phyloP scores from a whole-genome alignment of 2,329 filamentous ascomycete species.

The Thielaviopsis euricoi region DNA sequence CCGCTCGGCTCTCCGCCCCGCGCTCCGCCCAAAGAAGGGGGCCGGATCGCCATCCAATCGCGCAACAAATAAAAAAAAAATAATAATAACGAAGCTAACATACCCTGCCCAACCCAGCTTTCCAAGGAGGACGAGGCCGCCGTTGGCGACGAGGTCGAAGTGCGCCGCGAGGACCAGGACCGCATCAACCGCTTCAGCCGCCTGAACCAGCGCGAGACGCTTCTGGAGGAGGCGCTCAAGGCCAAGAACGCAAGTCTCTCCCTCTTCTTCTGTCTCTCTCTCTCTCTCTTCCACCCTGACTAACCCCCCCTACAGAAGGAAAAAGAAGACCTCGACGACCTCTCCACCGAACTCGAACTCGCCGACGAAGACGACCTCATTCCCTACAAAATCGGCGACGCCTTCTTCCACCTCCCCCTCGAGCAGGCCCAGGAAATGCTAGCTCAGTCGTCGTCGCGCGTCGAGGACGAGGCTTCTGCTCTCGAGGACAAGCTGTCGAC shows the following conservation, averaged over 20 bases:
- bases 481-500: constrained; percentile 62
- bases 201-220: constrained; percentile 70
- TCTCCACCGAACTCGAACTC: constrained; percentile 79
- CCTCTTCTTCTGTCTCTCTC: accelerated
- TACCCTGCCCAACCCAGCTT: constrained; percentile 39
- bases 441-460: constrained; percentile 47
- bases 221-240: constrained; percentile 65
- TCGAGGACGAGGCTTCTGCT: constrained; percentile 59
- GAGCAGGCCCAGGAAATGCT: constrained; percentile 79
- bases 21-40: too few relatives aligned
- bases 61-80: too few relatives aligned
- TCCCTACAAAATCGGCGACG: constrained; percentile 94
- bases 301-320: constrained; percentile 52
- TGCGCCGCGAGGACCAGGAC: constrained; percentile 92
- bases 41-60: too few relatives aligned
- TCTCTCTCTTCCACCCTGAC: too few relatives aligned
- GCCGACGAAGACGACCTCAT: constrained; percentile 89
- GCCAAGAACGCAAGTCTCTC: constrained; percentile 52
- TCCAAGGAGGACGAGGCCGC: constrained; percentile 82
- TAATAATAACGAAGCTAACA: too few relatives aligned
- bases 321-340: constrained; percentile 92
- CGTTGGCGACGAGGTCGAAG: constrained; percentile 69
- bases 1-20: neutral
- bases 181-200: constrained; percentile 98
- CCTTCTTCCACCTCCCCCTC: constrained; percentile 76